Evolutionary conservation across 176 grass and related monocot genomes (phyloP).

Genomic region (Saccharum spontaneum): DNA sequence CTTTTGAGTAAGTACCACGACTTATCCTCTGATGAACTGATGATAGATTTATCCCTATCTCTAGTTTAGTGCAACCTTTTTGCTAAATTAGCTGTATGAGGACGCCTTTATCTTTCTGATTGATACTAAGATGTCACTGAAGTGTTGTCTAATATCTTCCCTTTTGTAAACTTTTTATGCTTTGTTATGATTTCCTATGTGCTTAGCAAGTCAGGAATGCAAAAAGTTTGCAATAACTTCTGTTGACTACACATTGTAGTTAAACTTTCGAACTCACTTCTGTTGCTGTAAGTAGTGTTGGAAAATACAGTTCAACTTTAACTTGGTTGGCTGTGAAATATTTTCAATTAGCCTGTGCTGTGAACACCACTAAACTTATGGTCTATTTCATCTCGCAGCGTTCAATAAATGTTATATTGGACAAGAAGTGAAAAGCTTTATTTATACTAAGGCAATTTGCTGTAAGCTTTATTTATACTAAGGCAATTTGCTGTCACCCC

Average conservation of each 20-base stretch:
- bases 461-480: not conserved
- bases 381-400: not conserved
- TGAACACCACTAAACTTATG: not conserved
- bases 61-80: not conserved
- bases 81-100: not conserved
- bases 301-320: not conserved
- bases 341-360: not conserved
- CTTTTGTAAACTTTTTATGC: not conserved
- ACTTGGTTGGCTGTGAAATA: not conserved
- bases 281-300: not conserved
- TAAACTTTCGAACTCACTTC: not conserved
- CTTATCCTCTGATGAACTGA: not conserved
- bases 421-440: not conserved
- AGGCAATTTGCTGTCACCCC: not conserved
- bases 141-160: not conserved
- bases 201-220: not conserved
- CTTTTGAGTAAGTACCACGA: conserved; percentile 34
- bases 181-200: conserved; percentile 2
- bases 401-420: not conserved
- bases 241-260: not conserved
- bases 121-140: not conserved
- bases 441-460: not conserved
- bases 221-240: not conserved
- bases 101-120: not conserved
- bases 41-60: conserved; percentile 3